Percentiles rank a stretch among this genome's conserved stretches.
Conservation (phyloP, 108 stramenopile genomes). For the Stephanodiscus minutulus region DNA sequence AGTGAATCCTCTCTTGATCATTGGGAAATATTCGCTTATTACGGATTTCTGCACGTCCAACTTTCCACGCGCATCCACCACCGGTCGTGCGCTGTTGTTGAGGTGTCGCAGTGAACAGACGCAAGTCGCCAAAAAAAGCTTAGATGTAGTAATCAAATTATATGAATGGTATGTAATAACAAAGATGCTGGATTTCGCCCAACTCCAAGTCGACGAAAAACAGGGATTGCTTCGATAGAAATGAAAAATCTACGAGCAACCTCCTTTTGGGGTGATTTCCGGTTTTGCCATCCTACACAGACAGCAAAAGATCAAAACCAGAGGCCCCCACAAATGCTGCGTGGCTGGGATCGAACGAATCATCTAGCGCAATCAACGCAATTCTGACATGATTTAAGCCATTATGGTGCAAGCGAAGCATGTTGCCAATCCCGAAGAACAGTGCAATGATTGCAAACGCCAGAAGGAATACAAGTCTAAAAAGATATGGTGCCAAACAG, state of each 20-base stretch:
- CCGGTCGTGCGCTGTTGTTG: slow-evolving; percentile 9
- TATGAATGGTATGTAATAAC: slow-evolving; percentile 10
- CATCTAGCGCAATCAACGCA: slow-evolving; percentile 25
- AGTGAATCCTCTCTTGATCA: slow-evolving; percentile 75
- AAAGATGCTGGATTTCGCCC: slow-evolving; percentile 4
- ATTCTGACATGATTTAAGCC: slow-evolving; percentile 17
- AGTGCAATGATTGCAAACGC: slow-evolving; percentile 19
- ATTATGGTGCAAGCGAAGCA: slow-evolving; percentile 23
- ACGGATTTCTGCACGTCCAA: slow-evolving; percentile 30
- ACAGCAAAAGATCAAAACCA: slow-evolving; percentile 15
- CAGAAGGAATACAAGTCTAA: slow-evolving; percentile 38
- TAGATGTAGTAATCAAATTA: slow-evolving; percentile 11
- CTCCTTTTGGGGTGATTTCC: neutral
- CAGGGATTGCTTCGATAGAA: neutral
- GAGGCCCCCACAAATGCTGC: slow-evolving; percentile 3
- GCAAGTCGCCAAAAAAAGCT: neutral
- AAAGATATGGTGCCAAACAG: slow-evolving; percentile 1
- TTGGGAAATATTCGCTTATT: slow-evolving; percentile 76
- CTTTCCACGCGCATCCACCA: slow-evolving; percentile 26
- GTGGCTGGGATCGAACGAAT: slow-evolving; percentile 2
- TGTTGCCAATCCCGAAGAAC: slow-evolving; percentile 12
- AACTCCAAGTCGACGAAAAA: slow-evolving; percentile 20
- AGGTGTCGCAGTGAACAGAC: neutral
- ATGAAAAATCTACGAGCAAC: neutral
- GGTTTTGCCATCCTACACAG: slow-evolving; percentile 4